Evolutionary conservation across 208 protist genomes (phyloP).

Genomic region (Vickermania spadyakhi): DNA sequence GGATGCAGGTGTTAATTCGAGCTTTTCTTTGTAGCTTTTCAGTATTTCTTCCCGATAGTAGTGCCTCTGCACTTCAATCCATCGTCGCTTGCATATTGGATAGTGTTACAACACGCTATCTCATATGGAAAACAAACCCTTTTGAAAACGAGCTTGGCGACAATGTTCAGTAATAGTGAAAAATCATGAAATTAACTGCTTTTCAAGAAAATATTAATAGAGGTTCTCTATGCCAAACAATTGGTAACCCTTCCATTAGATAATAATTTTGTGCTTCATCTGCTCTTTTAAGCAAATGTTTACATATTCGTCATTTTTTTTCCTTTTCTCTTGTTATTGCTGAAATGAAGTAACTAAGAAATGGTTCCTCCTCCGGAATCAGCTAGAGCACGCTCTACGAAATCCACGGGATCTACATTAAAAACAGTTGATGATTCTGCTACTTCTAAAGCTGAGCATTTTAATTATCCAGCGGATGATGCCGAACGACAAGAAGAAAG

Average conservation of each 20-base stretch:
- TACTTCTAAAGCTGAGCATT: neutral
- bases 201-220: no score
- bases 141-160: conserved; percentile 26
- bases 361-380: neutral
- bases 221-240: no score
- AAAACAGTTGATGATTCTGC: neutral
- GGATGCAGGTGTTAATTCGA: conserved; percentile 47
- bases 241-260: no score
- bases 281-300: no score
- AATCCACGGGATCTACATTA: neutral
- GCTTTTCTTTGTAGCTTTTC: conserved; percentile 65
- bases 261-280: no score
- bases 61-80: conserved; percentile 29
- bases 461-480: neutral
- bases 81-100: conserved; percentile 39
- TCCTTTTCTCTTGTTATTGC: conserved; percentile 2
- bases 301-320: conserved; percentile 7
- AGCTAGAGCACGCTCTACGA: neutral
- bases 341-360: neutral
- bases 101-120: conserved; percentile 38
- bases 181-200: no score
- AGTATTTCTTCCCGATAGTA: conserved; percentile 67
- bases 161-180: no score
- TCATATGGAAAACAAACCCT: conserved; percentile 63
- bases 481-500: neutral